Conservation (phyloP, 139 green algal species). For the Chlorella sp. region DNA sequence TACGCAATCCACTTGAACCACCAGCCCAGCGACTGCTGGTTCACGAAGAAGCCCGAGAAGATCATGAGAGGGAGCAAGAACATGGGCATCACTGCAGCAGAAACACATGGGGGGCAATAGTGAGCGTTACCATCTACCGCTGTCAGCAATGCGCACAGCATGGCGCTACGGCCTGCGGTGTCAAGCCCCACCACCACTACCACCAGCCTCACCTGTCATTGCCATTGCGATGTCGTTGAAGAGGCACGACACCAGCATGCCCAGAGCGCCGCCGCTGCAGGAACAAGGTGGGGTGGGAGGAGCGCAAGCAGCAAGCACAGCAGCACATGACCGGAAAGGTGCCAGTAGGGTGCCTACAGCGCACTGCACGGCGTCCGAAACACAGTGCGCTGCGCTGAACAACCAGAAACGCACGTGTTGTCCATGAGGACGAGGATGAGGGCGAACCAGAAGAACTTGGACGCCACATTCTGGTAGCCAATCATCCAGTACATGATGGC, state of each 20-base stretch:
- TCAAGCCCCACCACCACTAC: background rate
- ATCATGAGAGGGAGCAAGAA: slow-evolving; percentile 25
- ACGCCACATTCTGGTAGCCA: background rate
- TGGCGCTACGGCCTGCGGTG: background rate
- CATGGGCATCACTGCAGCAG: slow-evolving; percentile 12
- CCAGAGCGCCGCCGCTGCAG: slow-evolving; percentile 10
- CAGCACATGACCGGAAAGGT: too few relatives aligned
- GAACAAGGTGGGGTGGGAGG: too few relatives aligned
- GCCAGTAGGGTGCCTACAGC: too few relatives aligned
- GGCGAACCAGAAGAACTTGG: slow-evolving; percentile 21
- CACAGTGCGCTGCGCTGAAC: too few relatives aligned
- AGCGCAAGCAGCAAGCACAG: too few relatives aligned
- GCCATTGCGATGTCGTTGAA: slow-evolving; percentile 15
- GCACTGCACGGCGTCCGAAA: too few relatives aligned
- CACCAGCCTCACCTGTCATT: background rate
- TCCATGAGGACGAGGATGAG: slow-evolving; percentile 17
- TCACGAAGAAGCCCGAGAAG: slow-evolving; percentile 29
- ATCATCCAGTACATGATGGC: slow-evolving; percentile 6
- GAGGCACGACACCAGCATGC: slow-evolving; percentile 25
- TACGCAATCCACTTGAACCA: slow-evolving; percentile 10
- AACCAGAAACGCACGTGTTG: too few relatives aligned
- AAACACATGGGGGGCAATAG: background rate
- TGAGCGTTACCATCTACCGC: background rate
- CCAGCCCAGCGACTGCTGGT: slow-evolving; percentile 2
- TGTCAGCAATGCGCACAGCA: background rate